Evolutionary conservation across 2,329 filamentous ascomycete species (phyloP).

Genomic region (Penicillium paneum): DNA sequence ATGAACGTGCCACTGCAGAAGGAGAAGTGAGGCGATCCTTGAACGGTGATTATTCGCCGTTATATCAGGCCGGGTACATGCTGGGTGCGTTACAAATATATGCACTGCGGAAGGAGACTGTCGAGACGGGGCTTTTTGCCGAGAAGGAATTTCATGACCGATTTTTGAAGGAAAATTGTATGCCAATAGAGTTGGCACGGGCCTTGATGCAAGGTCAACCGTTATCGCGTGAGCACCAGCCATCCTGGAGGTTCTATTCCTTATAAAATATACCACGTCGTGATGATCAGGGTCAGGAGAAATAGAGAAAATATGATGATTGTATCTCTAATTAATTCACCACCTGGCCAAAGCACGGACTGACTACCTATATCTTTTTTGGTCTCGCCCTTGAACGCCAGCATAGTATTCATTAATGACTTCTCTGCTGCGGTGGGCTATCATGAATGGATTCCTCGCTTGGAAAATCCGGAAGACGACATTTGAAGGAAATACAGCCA

Average conservation of each 20-base stretch:
- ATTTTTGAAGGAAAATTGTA: constrained; percentile 49
- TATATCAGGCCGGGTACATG: constrained; percentile 62
- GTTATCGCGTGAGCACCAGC: constrained; percentile 44
- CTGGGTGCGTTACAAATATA: constrained; percentile 58
- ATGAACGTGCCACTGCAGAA: constrained; percentile 59
- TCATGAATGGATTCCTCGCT: background rate
- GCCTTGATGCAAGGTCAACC: constrained; percentile 47
- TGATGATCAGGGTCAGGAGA: background rate
- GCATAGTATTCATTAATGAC: background rate
- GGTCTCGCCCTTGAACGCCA: background rate
- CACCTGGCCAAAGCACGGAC: background rate
- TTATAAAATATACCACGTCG: background rate
- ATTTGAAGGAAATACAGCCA: background rate
- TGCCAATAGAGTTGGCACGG: constrained; percentile 31
- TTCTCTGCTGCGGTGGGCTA: background rate
- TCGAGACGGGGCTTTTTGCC: constrained; percentile 38
- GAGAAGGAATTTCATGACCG: constrained; percentile 58
- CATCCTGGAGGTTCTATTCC: constrained; percentile 52
- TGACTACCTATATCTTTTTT: background rate
- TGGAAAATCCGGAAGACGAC: background rate
- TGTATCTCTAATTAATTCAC: background rate
- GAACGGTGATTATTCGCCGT: constrained; percentile 36
- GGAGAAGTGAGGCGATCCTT: constrained; percentile 59
- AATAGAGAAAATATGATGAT: background rate
- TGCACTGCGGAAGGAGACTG: constrained; percentile 49